Percentiles rank a stretch among this genome's conserved stretches.
Conservation (phyloP, 495 filamentous ascomycete species). For the Penicillium canescens region DNA sequence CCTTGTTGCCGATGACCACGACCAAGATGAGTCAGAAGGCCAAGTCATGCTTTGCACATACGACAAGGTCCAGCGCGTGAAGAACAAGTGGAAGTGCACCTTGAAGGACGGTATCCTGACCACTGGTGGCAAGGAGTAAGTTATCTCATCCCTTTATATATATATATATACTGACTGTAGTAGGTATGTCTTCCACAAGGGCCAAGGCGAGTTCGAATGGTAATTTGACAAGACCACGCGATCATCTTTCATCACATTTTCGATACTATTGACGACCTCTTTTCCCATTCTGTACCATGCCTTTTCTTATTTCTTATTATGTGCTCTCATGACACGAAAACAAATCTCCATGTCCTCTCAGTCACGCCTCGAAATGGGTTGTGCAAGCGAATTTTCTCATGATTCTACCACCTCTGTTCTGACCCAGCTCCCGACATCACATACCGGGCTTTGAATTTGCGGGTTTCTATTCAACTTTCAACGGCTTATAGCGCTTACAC, state of each 20-base stretch:
- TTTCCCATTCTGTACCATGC: conserved; percentile 18
- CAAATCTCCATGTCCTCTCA: conserved; percentile 2
- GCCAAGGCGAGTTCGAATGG: conserved; percentile 96
- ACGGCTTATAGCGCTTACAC: conserved; percentile 18
- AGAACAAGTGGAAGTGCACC: conserved; percentile 99
- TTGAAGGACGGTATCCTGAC: conserved; percentile 96
- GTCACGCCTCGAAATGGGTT: conserved; percentile 14
- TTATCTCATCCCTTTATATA: conserved; percentile 8
- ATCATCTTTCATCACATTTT: neutral
- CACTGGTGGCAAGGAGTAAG: conserved; percentile 83
- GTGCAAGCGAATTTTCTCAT: conserved; percentile 20
- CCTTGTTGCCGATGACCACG: conserved; percentile 67
- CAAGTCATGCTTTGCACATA: conserved; percentile 98
- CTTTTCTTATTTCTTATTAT: conserved; percentile 6
- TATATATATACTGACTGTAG: conserved; percentile 4
- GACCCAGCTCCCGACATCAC: conserved; percentile 9
- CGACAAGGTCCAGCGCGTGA: conserved; percentile 97
- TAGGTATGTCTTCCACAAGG: conserved; percentile 96
- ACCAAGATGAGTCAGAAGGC: conserved; percentile 76
- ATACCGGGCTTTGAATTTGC: neutral
- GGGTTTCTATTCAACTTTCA: conserved; percentile 11
- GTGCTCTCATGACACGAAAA: conserved; percentile 16
- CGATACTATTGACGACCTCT: conserved; percentile 8
- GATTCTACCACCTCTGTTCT: conserved; percentile 9
- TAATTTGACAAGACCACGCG: conserved; percentile 38